Evolutionary conservation across 1,139 yeast genomes (phyloP), one percentile per base, ranked within the genome.

Genomic region (Kurtzmaniella quercitrusa): DNA sequence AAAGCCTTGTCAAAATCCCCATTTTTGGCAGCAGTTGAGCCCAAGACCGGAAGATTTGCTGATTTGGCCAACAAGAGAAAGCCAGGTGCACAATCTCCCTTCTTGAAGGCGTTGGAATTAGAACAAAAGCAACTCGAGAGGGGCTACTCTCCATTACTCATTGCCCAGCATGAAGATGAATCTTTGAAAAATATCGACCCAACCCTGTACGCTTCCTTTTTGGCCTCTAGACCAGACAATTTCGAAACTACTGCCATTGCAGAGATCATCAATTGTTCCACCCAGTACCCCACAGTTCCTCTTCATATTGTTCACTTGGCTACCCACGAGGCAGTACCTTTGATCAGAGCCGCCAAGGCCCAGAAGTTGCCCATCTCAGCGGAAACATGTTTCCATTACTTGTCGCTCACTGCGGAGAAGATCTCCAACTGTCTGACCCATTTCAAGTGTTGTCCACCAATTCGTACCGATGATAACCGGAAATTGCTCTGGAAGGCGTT

Each of bases 371-470:
- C 82, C 23, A 67, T 85, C 38, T 71, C 95, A 0, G 95, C 91
- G 2, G 98, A 91, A 63, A 90, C 98, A 0, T 90, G 97, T 62
- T 91, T 88, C 78, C 98, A 91, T 61, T 91, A 91, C 60, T 71
- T 91, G 43, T 74, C 93, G 1, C 72, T 91, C 36, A 72, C 76
- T 17, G 86, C 96, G 3, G 96, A 90, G 58, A 73, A 73, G 29
- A 86, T 91, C 43, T 82, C 89, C 21, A 75, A 80, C 55, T 78
- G 86, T 48, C 80, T 84, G 17, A 90, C 97, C 2, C 86, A 82
- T 56, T 88, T 77, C 73, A 91, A 91, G 65, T 91, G 97, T 63
- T 90, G 96, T 63, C 98, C 98, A 2, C 98, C 98, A 5, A 89
- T 91, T 52, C 76, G 97, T 52, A 71, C 85, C 1, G 81, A 83